Base-by-base conservation (phyloP, 2,329 filamentous ascomycete genomes). In the Parascedosporium putredinis region DNA sequence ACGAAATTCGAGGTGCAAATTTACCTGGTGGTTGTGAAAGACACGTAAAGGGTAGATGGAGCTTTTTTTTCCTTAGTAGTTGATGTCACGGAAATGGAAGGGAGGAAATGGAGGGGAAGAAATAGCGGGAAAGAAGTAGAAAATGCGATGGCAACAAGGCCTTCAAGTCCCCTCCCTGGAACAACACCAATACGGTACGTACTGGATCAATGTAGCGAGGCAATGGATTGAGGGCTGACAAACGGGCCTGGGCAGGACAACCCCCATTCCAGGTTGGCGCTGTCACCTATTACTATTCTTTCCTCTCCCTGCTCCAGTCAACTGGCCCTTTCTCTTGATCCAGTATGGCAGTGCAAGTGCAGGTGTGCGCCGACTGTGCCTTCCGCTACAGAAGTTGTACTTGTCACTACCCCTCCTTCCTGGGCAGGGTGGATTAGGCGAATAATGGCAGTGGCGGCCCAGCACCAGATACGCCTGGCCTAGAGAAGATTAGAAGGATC, bases 91-190 rank as follows among this genome's bases (percentile, higher is more conserved):
- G 53, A 53, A 50, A 52, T 54, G 50, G 40, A 49, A 46, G 51
- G 47, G 50, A 49, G 47, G 51, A 48, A 51, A 49, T 50, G 38
- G 51, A 44, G 50, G 54, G 52, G 34, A 33, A 49, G 44, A 50
- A 60, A 58, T 57, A 55, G 58, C 58, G 60, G 56, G 57, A 57
- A 58, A 53, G 51, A 57, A 59, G 50, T 51, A 52, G 49, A 55
- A 54, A 53, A 44, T 44, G 45, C 12, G 31, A 53, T 43, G 43
- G 49, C 38, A 50, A 40, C 42, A 49, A n/a, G n/a, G n/a, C n/a
- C n/a, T n/a, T n/a, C n/a, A n/a, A n/a, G n/a, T n/a, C n/a, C n/a
- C n/a, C 31, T 16, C 33, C 14, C 14, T 34, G 10, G 33, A 34
- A 16, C 33, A 34, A 34, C 12, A 34, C 14, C 33, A 36, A 33